phyloP scores from a whole-genome alignment of 495 filamentous ascomycete genomes.

The Tuber aestivum region DNA sequence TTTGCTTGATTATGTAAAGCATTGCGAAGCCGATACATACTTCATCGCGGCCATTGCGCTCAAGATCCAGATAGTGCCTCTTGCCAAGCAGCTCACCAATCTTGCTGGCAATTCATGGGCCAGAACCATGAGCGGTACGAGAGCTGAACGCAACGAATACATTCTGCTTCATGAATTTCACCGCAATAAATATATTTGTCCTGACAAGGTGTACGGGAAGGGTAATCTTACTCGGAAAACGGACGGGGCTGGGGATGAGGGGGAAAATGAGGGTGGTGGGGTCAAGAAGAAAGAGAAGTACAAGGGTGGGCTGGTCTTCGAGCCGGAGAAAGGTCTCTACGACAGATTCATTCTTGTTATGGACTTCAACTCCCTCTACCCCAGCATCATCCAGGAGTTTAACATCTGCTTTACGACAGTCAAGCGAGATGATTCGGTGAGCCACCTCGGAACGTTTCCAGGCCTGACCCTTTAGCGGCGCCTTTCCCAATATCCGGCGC shows the following conservation, averaged over 20 bases:
- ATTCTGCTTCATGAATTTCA: conserved; percentile 97
- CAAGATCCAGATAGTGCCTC: conserved; percentile 80
- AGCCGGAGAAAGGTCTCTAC: conserved; percentile 93
- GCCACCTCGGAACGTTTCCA: conserved; percentile 23
- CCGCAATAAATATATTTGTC: conserved; percentile 92
- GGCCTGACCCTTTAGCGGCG: neutral
- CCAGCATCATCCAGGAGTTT: conserved; percentile 97
- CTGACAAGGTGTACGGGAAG: conserved; percentile 76
- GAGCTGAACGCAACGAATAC: conserved; percentile 97
- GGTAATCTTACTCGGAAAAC: conserved; percentile 50
- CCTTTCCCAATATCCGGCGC: neutral
- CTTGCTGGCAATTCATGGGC: conserved; percentile 98
- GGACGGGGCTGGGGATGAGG: conserved; percentile 52
- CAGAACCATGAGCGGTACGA: conserved; percentile 85
- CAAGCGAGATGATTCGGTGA: conserved; percentile 61
- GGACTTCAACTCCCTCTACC: conserved; percentile 99
- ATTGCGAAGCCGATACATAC: conserved; percentile 91
- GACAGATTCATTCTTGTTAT: conserved; percentile 96
- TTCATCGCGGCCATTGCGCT: conserved; percentile 87
- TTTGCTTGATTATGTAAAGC: conserved; percentile 83
- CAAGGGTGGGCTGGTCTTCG: conserved; percentile 96
- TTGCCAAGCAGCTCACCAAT: conserved; percentile 93
- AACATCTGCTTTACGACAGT: conserved; percentile 99
- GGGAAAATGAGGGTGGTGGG: conserved; percentile 59
- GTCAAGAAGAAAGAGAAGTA: conserved; percentile 96